Base-by-base conservation (phyloP, 768 basidiomycete species). In the Xerocomellus intermedius region DNA sequence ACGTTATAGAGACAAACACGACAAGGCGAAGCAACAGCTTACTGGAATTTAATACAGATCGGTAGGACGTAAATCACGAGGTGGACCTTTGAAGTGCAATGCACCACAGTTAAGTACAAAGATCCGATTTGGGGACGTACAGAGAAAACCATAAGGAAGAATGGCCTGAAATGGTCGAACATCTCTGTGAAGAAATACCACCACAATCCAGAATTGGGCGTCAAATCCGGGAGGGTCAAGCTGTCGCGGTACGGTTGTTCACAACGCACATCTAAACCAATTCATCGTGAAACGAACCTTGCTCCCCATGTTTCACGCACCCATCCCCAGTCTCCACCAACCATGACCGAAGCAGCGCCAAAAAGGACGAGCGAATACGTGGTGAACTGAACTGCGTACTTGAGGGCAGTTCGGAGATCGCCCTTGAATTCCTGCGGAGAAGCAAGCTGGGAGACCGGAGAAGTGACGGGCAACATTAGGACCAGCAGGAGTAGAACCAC, bases 161-260 rank as follows among this genome's bases (percentile, higher is more conserved):
- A 98, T 5, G 87, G 84, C 30, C 97, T 78, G 77, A 98, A 99
- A 68, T 98, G 90, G 67, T 98, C 96, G 59, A 99, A 99, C 91
- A 98, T 98, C 69, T 98, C 96, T 12, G 94, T 98, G 74, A 98
- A 98, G 76, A 98, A 98, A 71, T 98, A 98, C 96, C 96, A 98
- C 90, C 94, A 94, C 28, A 98, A 73, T 2, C 97, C 96, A 5
- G 91, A 84, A 62, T 95, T 98, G 0, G 97, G 96, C 9, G 93
- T 94, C 58, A 98, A 73, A 67, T 97, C 95, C 2, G 90, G 89
- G 9, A 97, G 82, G 19, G 81, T 82, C 22, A 97, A 64, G 43
- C 95, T 98, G 50, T 47, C 30, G 60, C 8, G 8, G 7, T 19
- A 42, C 9, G 4, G 6, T 32, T 14, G 22, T 54, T 55, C 32